Evolutionary conservation across 768 basidiomycete genomes (phyloP).

Genomic region (Cystobasidium ongulense): DNA sequence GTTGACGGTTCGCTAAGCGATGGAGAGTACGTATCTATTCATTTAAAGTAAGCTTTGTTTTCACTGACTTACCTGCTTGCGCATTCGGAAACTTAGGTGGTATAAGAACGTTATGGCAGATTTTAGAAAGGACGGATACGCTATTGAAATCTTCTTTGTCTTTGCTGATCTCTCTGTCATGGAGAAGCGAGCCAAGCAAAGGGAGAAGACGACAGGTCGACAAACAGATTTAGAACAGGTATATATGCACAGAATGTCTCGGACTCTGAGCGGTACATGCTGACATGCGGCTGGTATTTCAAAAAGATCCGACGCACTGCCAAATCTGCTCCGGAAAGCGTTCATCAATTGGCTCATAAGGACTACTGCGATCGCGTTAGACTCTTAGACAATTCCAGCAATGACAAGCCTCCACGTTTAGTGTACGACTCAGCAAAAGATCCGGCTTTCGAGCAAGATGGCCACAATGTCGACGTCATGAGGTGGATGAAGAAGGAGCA

Average conservation of each 20-base stretch:
- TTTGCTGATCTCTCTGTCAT: slow-evolving; percentile 41
- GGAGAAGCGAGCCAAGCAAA: slow-evolving; percentile 37
- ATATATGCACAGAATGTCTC: neutral
- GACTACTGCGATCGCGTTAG: slow-evolving; percentile 39
- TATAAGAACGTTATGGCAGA: slow-evolving; percentile 39
- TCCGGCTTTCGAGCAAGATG: slow-evolving; percentile 35
- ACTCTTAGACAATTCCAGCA: slow-evolving; percentile 41
- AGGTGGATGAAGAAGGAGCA: slow-evolving; percentile 16
- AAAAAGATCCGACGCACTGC: slow-evolving; percentile 33
- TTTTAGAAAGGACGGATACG: slow-evolving; percentile 36
- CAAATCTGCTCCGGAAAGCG: slow-evolving; percentile 33
- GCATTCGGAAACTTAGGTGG: slow-evolving; percentile 32
- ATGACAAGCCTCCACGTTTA: slow-evolving; percentile 32
- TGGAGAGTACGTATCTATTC: slow-evolving; percentile 33
- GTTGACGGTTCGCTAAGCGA: slow-evolving; percentile 42
- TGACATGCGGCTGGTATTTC: slow-evolving; percentile 6
- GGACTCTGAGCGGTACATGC: slow-evolving; percentile 9
- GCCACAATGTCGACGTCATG: slow-evolving; percentile 1
- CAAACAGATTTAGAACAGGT: slow-evolving; percentile 17
- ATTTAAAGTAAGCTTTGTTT: too few species aligned
- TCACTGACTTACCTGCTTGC: neutral
- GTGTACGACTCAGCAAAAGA: slow-evolving; percentile 42
- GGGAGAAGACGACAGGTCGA: slow-evolving; percentile 40
- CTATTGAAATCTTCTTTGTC: slow-evolving; percentile 43
- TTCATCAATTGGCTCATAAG: slow-evolving; percentile 28